Percentiles rank a stretch among this genome's conserved stretches.
Conservation (phyloP, 2,329 filamentous ascomycete species). For the Microsporum audouinii region DNA sequence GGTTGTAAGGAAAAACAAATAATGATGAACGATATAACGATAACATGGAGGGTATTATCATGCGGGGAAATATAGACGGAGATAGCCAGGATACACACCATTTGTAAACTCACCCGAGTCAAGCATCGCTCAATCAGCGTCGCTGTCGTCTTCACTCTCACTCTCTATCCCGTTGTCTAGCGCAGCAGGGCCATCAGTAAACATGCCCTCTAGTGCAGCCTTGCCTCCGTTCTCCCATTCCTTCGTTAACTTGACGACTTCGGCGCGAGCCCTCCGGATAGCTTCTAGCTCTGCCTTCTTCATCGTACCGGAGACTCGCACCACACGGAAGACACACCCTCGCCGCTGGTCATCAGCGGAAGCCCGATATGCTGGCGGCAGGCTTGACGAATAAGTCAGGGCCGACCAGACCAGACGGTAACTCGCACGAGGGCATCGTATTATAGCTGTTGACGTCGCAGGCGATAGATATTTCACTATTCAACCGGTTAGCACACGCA, state of each 20-base stretch:
- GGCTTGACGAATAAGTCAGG: conserved; percentile 62
- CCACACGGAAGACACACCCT: conserved; percentile 69
- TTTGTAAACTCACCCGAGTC: not conserved
- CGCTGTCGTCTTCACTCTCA: conserved; percentile 37
- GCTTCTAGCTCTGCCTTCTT: conserved; percentile 85
- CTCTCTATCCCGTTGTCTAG: conserved; percentile 33
- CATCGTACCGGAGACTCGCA: conserved; percentile 85
- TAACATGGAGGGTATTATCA: not conserved
- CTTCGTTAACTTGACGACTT: conserved; percentile 57
- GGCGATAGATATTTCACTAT: conserved; percentile 84
- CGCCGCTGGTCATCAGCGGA: conserved; percentile 12
- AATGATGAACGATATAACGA: not conserved
- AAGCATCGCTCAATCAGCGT: conserved; percentile 26
- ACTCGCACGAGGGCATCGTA: conserved; percentile 69
- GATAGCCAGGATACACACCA: not conserved
- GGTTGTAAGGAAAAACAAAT: conserved; percentile 48
- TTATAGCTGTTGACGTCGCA: conserved; percentile 88
- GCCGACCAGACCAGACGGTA: conserved; percentile 86
- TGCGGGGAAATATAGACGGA: not conserved
- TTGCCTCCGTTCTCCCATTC: conserved; percentile 36
- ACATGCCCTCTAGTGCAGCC: conserved; percentile 26
- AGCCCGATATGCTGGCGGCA: conserved; percentile 27
- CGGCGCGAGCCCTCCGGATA: conserved; percentile 60
- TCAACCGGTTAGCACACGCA: not conserved
- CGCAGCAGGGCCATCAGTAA: conserved; percentile 15